A percentile compares a stretch with the other conserved stretches of the same genome.
phyloP scores from a whole-genome alignment of 306 rosid genomes.

The Castanopsis chinensis region DNA sequence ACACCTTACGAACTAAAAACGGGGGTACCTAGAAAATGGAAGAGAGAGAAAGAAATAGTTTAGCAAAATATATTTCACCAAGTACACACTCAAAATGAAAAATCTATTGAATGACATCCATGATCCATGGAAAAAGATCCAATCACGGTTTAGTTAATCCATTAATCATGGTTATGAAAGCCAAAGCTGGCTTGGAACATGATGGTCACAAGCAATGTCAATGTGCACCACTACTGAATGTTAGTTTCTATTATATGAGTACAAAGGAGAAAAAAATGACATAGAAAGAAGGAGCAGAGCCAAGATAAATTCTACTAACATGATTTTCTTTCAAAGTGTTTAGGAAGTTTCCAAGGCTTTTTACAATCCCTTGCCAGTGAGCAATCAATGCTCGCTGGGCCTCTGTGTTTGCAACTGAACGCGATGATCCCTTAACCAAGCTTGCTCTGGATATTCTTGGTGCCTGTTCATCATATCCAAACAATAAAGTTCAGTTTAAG shows the following conservation, averaged over 20 bases:
- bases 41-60: constrained; percentile 2
- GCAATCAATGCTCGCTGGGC: constrained; percentile 96
- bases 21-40: constrained; percentile 49
- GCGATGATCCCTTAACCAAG: constrained; percentile 87
- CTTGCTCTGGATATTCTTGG: constrained; percentile 96
- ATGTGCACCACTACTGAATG: neutral
- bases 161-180: neutral
- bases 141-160: neutral
- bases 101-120: constrained; percentile 3
- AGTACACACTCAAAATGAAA: constrained; percentile 9
- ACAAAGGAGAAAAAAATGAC: constrained; percentile 3
- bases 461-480: constrained; percentile 61
- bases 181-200: neutral
- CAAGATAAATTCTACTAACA: constrained; percentile 51
- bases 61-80: constrained; percentile 8
- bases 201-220: neutral
- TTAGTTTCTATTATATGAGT: neutral
- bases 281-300: neutral
- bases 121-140: neutral
- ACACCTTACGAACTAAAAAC: constrained; percentile 84
- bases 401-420: constrained; percentile 78
- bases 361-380: constrained; percentile 98
- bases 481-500: constrained; percentile 15
- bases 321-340: constrained; percentile 80
- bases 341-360: constrained; percentile 75